These are phyloP conservation scores for Fusarium sulawesiense DNA, from an alignment of 2,329 filamentous ascomycete species.

Conservation along the genomic window DNA sequence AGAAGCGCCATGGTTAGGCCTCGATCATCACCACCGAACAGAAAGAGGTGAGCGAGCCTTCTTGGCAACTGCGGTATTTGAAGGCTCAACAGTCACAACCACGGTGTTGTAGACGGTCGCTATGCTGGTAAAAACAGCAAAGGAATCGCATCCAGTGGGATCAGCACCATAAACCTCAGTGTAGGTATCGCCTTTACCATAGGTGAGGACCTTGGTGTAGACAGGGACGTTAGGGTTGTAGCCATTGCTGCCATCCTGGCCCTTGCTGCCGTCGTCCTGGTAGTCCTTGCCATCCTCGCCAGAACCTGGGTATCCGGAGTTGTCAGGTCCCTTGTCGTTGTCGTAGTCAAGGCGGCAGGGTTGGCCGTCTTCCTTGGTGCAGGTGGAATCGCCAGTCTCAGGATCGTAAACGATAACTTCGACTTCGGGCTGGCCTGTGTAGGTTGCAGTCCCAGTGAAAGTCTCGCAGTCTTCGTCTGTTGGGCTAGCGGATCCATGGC, in stretches of 20 bases:
- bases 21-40: conserved; percentile 24
- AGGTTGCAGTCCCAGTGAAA: conserved; percentile 33
- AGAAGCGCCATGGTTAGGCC: background rate
- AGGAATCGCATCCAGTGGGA: conserved; percentile 40
- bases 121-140: conserved; percentile 47
- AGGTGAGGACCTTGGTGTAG: conserved; percentile 36
- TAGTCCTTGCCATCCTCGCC: conserved; percentile 9
- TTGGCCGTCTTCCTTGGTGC: conserved; percentile 45
- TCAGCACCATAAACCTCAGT: conserved; percentile 22
- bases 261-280: conserved; percentile 1
- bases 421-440: conserved; percentile 43
- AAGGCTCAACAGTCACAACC: conserved; percentile 46
- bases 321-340: conserved; percentile 3
- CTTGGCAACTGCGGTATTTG: conserved; percentile 15
- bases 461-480: conserved; percentile 37
- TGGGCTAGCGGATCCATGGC: conserved; percentile 42
- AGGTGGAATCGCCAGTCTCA: conserved; percentile 47
- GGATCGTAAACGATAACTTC: conserved; percentile 50
- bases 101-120: conserved; percentile 54
- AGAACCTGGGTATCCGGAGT: background rate
- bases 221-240: conserved; percentile 18
- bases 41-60: conserved; percentile 30
- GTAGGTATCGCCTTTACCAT: conserved; percentile 19
- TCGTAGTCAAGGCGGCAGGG: conserved; percentile 40
- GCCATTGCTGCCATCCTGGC: conserved; percentile 7